Evolutionary conservation across 2,329 filamentous ascomycete genomes (phyloP).

Genomic region (Sclerotiophoma versabilis): DNA sequence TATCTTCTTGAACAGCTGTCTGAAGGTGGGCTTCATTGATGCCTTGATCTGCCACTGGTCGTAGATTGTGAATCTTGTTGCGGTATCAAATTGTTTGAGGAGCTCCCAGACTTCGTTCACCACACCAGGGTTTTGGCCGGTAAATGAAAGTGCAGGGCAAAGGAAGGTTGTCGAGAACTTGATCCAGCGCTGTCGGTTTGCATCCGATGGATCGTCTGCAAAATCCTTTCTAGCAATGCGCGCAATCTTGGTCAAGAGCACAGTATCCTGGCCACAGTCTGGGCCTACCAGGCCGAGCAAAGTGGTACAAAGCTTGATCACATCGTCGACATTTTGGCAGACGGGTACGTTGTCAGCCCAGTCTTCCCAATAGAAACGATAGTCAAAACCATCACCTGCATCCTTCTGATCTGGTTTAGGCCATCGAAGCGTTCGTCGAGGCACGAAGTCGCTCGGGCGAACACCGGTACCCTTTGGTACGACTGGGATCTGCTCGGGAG

Average conservation of each 20-base stretch:
- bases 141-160: constrained; percentile 87
- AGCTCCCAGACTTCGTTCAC: constrained; percentile 89
- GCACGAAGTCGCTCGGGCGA: constrained; percentile 64
- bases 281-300: constrained; percentile 86
- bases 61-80: constrained; percentile 85
- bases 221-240: constrained; percentile 83
- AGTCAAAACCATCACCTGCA: constrained; percentile 75
- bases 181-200: constrained; percentile 81
- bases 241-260: constrained; percentile 80
- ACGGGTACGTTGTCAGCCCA: constrained; percentile 94
- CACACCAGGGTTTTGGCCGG: constrained; percentile 80
- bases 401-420: constrained; percentile 81
- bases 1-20: constrained; percentile 77
- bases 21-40: constrained; percentile 68
- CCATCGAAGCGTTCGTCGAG: constrained; percentile 80
- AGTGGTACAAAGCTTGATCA: constrained; percentile 85
- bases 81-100: constrained; percentile 77
- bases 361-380: constrained; percentile 96
- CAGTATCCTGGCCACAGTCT: constrained; percentile 84
- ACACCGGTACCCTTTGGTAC: constrained; percentile 52
- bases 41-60: constrained; percentile 77
- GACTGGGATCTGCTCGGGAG: constrained; percentile 52
- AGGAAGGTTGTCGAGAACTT: constrained; percentile 82
- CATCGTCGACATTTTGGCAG: constrained; percentile 88
- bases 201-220: constrained; percentile 70